phyloP scores from a whole-genome alignment of 2,329 filamentous ascomycete species.

The Cadophora malorum region DNA sequence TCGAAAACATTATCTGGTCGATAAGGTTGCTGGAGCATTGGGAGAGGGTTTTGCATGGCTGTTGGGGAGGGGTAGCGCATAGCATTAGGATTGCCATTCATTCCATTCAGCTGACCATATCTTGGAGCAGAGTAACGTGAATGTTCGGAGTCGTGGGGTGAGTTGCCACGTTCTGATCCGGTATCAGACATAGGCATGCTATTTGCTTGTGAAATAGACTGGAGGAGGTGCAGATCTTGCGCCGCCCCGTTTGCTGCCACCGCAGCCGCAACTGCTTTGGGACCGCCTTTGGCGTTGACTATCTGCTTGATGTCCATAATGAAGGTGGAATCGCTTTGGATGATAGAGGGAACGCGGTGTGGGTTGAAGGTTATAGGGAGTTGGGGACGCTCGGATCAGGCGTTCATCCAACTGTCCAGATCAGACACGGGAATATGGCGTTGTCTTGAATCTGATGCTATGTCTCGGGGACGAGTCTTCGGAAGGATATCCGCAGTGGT shows the following conservation, averaged over 20 bases:
- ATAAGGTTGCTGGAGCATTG: conserved; percentile 46
- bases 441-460: conserved; percentile 35
- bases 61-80: conserved; percentile 47
- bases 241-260: conserved; percentile 38
- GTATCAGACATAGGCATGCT: conserved; percentile 44
- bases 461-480: conserved; percentile 42
- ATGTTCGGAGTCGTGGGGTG: conserved; percentile 46
- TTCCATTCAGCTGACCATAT: conserved; percentile 34
- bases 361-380: conserved; percentile 37
- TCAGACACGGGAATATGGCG: conserved; percentile 36
- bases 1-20: conserved; percentile 41
- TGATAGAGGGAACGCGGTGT: conserved; percentile 13
- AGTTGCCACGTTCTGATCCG: conserved; percentile 45
- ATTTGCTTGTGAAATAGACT: conserved; percentile 45
- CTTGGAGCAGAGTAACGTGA: conserved; percentile 45
- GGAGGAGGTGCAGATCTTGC: conserved; percentile 45
- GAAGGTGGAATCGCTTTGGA: conserved; percentile 17
- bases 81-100: conserved; percentile 40
- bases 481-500: conserved; percentile 32
- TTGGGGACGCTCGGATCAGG: conserved; percentile 43
- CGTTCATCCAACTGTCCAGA: conserved; percentile 40
- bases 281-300: conserved; percentile 45
- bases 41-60: conserved; percentile 45
- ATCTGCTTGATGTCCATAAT: conserved; percentile 48
- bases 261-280: conserved; percentile 39